Conservation (phyloP, 2,329 filamentous ascomycete species). For the Apiospora rasikravindrae region DNA sequence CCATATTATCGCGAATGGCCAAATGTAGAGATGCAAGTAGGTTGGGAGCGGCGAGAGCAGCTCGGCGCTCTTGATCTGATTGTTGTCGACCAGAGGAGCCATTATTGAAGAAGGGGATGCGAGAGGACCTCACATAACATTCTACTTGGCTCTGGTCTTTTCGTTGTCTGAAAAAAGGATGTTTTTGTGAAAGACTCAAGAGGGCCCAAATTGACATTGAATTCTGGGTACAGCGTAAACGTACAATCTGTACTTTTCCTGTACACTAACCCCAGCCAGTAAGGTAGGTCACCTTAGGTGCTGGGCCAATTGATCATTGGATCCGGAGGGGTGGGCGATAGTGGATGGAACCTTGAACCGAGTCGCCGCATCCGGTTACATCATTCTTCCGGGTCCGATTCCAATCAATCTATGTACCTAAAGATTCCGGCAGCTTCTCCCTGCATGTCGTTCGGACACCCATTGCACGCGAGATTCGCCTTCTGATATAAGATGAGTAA, state of each 20-base stretch:
- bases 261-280: conserved; percentile 4
- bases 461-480: neutral
- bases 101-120: conserved; percentile 17
- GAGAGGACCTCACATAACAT: conserved; percentile 13
- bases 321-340: conserved; percentile 3
- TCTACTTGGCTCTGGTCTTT: conserved; percentile 1
- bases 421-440: neutral
- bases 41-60: conserved; percentile 85
- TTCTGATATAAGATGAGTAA: neutral
- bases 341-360: neutral
- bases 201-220: conserved; percentile 3
- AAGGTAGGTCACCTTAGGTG: neutral
- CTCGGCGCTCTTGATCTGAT: conserved; percentile 86
- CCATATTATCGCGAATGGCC: conserved; percentile 93
- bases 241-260: conserved; percentile 17
- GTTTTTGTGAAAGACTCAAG: conserved; percentile 6
- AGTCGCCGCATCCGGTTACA: conserved; percentile 13
- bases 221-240: neutral
- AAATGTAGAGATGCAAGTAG: conserved; percentile 85
- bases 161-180: neutral
- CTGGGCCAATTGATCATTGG: conserved; percentile 1
- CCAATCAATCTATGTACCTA: neutral
- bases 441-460: neutral
- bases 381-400: conserved; percentile 9
- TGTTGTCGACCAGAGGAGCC: conserved; percentile 81